Percentiles rank a stretch among this genome's conserved stretches.
These are phyloP conservation scores for Chrysopogon serrulatus DNA, from an alignment of 176 grass and related monocot species.

Conservation along the genomic window DNA sequence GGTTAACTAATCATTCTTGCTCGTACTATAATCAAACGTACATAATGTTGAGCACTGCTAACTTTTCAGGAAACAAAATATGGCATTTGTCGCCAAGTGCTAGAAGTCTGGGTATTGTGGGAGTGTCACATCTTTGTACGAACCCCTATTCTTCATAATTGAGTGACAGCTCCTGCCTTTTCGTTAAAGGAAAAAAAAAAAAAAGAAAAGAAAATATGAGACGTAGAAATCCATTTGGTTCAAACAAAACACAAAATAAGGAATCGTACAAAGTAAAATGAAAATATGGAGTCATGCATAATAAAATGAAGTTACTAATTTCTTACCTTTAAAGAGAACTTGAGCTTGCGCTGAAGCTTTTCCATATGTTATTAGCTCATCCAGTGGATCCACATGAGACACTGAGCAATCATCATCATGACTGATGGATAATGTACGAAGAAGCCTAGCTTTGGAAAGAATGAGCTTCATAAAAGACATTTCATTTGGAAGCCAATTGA, in stretches of 20 bases:
- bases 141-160: too few relatives aligned
- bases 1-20: neutral
- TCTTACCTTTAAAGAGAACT: slow-evolving; percentile 4
- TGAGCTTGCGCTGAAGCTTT: slow-evolving; percentile 26
- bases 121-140: too few relatives aligned
- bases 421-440: slow-evolving; percentile 5
- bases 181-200: neutral
- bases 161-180: neutral
- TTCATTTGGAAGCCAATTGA: slow-evolving; percentile 24
- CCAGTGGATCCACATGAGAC: neutral
- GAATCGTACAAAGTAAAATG: neutral
- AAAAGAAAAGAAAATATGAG: neutral
- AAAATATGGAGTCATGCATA: neutral
- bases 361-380: neutral
- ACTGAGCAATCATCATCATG: neutral
- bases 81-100: too few relatives aligned
- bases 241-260: neutral
- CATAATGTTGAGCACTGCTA: neutral
- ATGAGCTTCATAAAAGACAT: slow-evolving; percentile 29
- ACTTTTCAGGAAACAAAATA: neutral
- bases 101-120: too few relatives aligned
- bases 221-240: neutral
- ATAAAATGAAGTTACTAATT: neutral
- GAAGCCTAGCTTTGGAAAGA: slow-evolving; percentile 18
- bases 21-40: neutral